Conservation (phyloP, 2,329 filamentous ascomycete species). For the Trichoderma endophyticum region DNA sequence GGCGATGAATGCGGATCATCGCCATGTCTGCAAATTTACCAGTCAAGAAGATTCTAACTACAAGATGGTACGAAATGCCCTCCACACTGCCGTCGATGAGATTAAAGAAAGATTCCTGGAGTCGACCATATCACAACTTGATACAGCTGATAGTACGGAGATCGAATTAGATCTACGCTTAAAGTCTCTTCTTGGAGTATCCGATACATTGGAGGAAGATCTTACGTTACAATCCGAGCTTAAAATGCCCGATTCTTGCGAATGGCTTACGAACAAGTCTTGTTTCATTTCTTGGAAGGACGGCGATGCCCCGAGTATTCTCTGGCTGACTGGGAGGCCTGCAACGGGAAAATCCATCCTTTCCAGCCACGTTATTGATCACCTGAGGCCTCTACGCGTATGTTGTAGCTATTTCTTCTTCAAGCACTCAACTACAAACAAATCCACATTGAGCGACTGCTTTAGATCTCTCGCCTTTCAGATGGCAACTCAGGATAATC, state of each 20-base stretch:
- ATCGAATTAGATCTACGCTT: not conserved
- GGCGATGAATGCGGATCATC: constrained; percentile 15
- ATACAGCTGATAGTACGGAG: not conserved
- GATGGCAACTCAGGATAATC: not conserved
- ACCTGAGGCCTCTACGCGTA: not conserved
- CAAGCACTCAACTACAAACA: not conserved
- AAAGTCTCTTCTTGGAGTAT: not conserved
- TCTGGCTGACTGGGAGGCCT: constrained; percentile 6
- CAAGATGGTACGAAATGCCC: constrained; percentile 13
- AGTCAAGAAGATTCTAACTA: constrained; percentile 3
- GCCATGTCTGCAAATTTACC: constrained; percentile 8
- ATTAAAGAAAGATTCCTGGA: not conserved
- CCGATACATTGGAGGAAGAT: constrained; percentile 8
- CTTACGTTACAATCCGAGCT: not conserved
- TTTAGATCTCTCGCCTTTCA: not conserved
- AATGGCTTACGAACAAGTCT: constrained; percentile 2
- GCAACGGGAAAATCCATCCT: constrained; percentile 14
- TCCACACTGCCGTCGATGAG: constrained; percentile 4
- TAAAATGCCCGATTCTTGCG: constrained; percentile 11
- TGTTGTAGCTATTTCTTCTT: constrained; percentile 7
- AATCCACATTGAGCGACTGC: not conserved
- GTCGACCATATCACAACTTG: not conserved
- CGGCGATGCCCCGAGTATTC: not conserved
- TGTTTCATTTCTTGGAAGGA: not conserved
- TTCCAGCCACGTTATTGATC: not conserved